A percentile compares a stretch with the other conserved stretches of the same genome.
These are phyloP conservation scores for Cutaneotrichosporon daszewskae DNA, from an alignment of 1,284 basidiomycete species.

Conservation along the genomic window DNA sequence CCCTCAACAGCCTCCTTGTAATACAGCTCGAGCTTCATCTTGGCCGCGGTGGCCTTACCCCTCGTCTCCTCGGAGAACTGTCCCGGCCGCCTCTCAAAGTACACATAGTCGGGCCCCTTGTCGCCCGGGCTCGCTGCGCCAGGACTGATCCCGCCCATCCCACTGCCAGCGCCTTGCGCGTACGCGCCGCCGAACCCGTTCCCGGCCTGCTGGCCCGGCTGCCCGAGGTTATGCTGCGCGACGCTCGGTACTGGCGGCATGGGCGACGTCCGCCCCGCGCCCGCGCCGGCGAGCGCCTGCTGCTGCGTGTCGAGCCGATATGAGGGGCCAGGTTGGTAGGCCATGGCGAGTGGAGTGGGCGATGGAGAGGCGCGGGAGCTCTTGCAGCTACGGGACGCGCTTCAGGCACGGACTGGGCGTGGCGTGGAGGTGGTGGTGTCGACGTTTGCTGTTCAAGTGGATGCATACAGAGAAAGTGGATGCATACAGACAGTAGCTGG, in stretches of 20 bases:
- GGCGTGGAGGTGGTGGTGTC: no score
- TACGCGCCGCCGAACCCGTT: no score
- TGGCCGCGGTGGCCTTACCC: constrained; percentile 88
- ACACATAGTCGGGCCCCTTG: constrained; percentile 71
- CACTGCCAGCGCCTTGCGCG: no score
- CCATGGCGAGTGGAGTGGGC: constrained; percentile 11
- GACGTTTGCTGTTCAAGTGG: no score
- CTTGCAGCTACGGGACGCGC: no score
- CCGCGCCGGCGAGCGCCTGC: constrained; percentile 12
- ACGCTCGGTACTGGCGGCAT: constrained; percentile 34
- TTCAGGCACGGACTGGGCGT: no score
- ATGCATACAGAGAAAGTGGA: no score
- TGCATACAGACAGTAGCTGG: no score
- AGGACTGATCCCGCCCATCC: neutral
- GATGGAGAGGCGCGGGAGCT: neutral
- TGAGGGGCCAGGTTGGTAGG: constrained; percentile 27
- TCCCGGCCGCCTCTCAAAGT: constrained; percentile 82
- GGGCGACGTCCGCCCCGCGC: constrained; percentile 29
- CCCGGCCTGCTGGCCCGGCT: constrained; percentile 27
- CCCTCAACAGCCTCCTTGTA: constrained; percentile 94
- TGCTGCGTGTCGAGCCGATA: constrained; percentile 19
- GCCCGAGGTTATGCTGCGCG: constrained; percentile 29
- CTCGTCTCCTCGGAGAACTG: constrained; percentile 82
- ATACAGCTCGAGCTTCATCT: constrained; percentile 94
- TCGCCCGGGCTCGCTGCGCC: constrained; percentile 20